Evolutionary conservation across 73 alveolate genomes (phyloP), one percentile per base, ranked within the genome.

Genomic region (Paramecium sonneborni): DNA sequence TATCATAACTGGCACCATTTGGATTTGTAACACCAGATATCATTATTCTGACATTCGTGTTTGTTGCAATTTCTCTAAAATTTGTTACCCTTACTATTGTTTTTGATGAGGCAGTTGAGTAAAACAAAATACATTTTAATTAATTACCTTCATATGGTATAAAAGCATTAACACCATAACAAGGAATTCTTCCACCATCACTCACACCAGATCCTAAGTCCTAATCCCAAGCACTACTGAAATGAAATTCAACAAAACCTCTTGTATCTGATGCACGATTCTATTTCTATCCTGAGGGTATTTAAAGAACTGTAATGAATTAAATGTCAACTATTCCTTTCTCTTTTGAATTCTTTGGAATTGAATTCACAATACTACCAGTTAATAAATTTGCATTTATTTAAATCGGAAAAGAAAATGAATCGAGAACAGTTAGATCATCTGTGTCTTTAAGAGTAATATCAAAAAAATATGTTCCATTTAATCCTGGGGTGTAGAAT

Each of bases 401-500:
- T 58, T 57, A 58, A 34, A 68, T 32, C 14, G 90, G 91, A 23
- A 41, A 57, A 14, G 85, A 43, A 76, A 56, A 70, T 5, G 94
- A 70, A 34, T 88, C 91, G 9, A 69, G 30, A 11, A 88, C 74
- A 39, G 94, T 39, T 6, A 20, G 20, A 56, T 70, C 34, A 44
- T 88, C 90, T 6, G 84, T 67, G 43, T 88, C 91, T 21, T 69
- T 43, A 72, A 82, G 7, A 4, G 94, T 88, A 12, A 88, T 12
- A 46, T 69, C 91, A 72, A 88, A 88, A 69, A 39, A 88, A 85
- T 88, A 88, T 23, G 94, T 88, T 32, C 94, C 94, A 88, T 88
- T 88, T 72, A 76, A 28, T 15, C 70, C 55, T 3, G 94, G 94
- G 1, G 90, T 79, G 18, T 43, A 79, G 18, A 79, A 23, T 30